phyloP scores from a whole-genome alignment of 78 protist species.

The Emiliania huxleyi region DNA sequence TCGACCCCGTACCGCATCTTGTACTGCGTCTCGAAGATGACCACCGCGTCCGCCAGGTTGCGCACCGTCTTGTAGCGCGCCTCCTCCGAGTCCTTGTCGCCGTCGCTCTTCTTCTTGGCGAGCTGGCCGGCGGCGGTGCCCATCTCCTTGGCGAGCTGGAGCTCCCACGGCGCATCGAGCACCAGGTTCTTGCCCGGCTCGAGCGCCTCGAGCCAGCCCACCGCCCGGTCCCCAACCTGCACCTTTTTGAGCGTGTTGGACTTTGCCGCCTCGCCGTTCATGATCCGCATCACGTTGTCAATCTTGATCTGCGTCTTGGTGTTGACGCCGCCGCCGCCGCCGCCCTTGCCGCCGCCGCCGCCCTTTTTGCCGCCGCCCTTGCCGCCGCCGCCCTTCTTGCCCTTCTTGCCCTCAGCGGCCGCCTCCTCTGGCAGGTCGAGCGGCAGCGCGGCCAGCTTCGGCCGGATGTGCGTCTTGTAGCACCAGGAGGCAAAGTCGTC shows the following conservation, averaged over 20 bases:
- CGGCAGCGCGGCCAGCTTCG: background rate
- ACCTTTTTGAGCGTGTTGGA: too few species aligned
- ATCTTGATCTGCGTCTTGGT: conserved; percentile 25
- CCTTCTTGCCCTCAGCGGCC: background rate
- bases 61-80: background rate
- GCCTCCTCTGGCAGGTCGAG: background rate
- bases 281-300: conserved; percentile 26
- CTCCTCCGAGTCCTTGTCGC: background rate
- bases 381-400: conserved; percentile 12
- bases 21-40: background rate
- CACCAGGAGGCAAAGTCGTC: background rate
- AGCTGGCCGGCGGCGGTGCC: background rate
- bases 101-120: background rate
- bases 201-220: conserved; percentile 32
- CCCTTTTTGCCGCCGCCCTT: background rate
- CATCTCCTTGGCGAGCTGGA: conserved; percentile 15
- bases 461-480: conserved; percentile 24
- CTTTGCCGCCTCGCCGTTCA: background rate
- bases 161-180: conserved; percentile 23
- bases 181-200: background rate
- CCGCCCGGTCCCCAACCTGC: background rate
- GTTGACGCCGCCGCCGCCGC: background rate
- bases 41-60: conserved; percentile 1
- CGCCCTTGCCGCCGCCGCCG: too few species aligned
- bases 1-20: background rate